Conservation (phyloP, 2,329 filamentous ascomycete genomes). For the Hypomyces perniciosus region DNA sequence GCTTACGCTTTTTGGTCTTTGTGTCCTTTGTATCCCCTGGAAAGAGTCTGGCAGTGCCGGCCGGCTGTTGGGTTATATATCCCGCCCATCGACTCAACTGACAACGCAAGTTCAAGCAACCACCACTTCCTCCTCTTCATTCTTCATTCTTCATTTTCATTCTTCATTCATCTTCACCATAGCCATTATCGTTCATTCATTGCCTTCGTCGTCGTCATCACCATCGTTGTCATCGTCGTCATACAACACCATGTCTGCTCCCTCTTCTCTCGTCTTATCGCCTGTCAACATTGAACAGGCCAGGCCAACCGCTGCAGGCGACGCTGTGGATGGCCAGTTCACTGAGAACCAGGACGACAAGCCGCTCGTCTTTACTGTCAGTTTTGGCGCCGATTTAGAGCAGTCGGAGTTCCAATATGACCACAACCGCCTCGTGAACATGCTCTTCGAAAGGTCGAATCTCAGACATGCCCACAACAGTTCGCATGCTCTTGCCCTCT, state of each 20-base stretch:
- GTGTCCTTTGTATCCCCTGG: background rate
- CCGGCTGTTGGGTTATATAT: background rate
- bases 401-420: constrained; percentile 5
- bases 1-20: background rate
- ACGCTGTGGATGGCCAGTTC: background rate
- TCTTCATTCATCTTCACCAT: too few relatives aligned
- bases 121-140: too few relatives aligned
- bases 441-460: constrained; percentile 8
- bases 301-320: background rate
- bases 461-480: constrained; percentile 3
- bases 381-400: background rate
- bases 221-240: too few relatives aligned
- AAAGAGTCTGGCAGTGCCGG: background rate
- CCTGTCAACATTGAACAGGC: background rate
- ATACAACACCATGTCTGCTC: too few relatives aligned
- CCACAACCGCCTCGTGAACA: constrained; percentile 8
- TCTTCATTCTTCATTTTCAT: too few relatives aligned
- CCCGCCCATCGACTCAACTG: background rate
- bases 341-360: background rate
- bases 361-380: constrained; percentile 9
- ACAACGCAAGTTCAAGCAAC: too few relatives aligned
- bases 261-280: background rate
- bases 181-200: too few relatives aligned
- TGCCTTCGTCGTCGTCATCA: too few relatives aligned
- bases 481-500: constrained; percentile 4